Percentiles rank a stretch among this genome's conserved stretches.
phyloP scores from a whole-genome alignment of 768 basidiomycete genomes.

The Suillus brevipes region DNA sequence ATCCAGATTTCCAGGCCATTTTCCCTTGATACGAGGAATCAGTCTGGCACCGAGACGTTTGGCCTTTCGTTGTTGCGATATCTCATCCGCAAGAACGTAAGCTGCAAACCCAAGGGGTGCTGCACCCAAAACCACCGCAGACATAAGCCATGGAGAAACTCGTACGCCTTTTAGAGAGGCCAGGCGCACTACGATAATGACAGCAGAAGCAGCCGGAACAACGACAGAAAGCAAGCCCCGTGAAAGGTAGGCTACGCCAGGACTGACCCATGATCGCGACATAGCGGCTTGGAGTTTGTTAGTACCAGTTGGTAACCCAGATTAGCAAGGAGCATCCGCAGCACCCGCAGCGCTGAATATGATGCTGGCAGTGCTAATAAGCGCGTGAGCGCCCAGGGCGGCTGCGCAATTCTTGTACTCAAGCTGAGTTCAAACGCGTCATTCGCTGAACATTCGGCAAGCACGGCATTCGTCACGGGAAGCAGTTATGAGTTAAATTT shows the following conservation, averaged over 20 bases:
- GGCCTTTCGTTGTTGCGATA: conserved; percentile 20
- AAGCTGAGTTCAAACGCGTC: no score
- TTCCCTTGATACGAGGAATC: conserved; percentile 34
- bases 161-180: conserved; percentile 15
- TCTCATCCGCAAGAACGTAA: conserved; percentile 7
- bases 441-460: no score
- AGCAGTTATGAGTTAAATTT: no score
- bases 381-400: no score
- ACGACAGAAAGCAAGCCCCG: conserved; percentile 16
- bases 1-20: conserved; percentile 37
- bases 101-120: conserved; percentile 7
- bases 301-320: background rate
- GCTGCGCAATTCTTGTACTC: no score
- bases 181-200: conserved; percentile 15
- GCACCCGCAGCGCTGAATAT: no score
- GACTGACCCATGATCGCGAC: conserved; percentile 11
- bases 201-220: conserved; percentile 16
- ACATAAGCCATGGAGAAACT: conserved; percentile 9
- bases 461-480: no score
- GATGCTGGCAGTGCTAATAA: no score
- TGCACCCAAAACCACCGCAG: conserved; percentile 9
- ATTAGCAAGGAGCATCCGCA: background rate
- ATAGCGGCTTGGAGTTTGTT: background rate
- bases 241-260: conserved; percentile 25
- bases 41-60: conserved; percentile 25